Percentiles rank a stretch among this genome's conserved stretches.
phyloP scores from a whole-genome alignment of 305 asterid species.

The Fraxinus velutina region DNA sequence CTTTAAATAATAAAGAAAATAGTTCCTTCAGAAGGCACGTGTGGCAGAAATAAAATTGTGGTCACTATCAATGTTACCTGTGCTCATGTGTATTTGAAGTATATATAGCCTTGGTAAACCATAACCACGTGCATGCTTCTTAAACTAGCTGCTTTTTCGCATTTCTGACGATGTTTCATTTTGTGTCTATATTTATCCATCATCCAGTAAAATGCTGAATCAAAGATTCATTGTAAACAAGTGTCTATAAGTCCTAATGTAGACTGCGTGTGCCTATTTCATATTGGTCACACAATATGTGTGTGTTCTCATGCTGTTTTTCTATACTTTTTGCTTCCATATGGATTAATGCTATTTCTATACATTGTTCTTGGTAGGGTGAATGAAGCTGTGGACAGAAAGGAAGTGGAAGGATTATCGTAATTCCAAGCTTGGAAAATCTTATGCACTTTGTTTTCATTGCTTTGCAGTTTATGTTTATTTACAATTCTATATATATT shows the following conservation, averaged over 20 bases:
- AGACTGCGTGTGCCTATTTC: not conserved
- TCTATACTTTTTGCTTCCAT: not conserved
- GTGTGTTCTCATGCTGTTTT: not conserved
- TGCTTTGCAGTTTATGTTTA: constrained; percentile 2
- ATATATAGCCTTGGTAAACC: not conserved
- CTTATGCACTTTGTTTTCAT: constrained; percentile 2
- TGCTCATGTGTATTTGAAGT: not conserved
- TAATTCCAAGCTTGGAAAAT: constrained; percentile 25
- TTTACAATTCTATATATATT: not conserved
- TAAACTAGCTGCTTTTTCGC: not conserved
- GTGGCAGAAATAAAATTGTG: not conserved
- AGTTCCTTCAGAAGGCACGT: not conserved
- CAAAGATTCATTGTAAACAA: not conserved
- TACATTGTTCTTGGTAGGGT: constrained; percentile 44
- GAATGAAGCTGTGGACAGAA: constrained; percentile 62
- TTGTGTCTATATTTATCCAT: not conserved
- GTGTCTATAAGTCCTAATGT: not conserved
- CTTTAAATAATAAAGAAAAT: not conserved
- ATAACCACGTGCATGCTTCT: not conserved
- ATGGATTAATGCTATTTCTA: not conserved
- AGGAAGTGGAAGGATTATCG: constrained; percentile 62
- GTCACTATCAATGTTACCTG: not conserved
- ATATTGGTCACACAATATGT: not conserved
- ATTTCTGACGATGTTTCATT: not conserved
- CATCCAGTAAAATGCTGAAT: not conserved